Evolutionary conservation across 1,284 basidiomycete species (phyloP).

Genomic region (Irpex sp.): DNA sequence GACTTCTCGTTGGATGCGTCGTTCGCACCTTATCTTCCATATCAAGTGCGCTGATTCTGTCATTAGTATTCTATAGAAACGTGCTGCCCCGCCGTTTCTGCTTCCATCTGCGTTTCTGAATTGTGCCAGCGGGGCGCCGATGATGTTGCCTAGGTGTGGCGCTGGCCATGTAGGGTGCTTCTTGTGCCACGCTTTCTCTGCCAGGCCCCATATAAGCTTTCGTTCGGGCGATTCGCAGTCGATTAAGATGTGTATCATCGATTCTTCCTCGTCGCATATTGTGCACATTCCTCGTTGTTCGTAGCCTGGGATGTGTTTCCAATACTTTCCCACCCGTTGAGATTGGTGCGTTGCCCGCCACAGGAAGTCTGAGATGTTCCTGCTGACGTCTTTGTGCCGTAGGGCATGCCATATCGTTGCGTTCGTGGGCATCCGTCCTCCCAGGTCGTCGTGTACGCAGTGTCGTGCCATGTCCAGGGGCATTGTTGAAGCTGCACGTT

Average conservation of each 20-base stretch:
- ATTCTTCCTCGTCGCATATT: slow-evolving; percentile 21
- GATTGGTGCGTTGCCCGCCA: slow-evolving; percentile 29
- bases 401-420: not conserved
- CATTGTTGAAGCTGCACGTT: not conserved
- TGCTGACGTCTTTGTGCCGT: slow-evolving; percentile 21
- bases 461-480: not conserved
- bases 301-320: slow-evolving; percentile 21
- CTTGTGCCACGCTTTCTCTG: not conserved
- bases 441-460: not conserved
- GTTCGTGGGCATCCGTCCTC: not conserved
- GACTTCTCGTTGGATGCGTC: not conserved
- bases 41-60: not conserved
- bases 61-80: not conserved
- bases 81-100: not conserved
- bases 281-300: slow-evolving; percentile 23
- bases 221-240: slow-evolving; percentile 20
- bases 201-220: not conserved
- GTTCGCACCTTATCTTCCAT: not conserved
- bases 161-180: not conserved
- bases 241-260: slow-evolving; percentile 29
- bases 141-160: not conserved
- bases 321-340: slow-evolving; percentile 24
- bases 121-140: not conserved
- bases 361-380: slow-evolving; percentile 23
- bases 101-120: not conserved